These are phyloP conservation scores for Nannizziopsis arthrosporioides DNA, from an alignment of 2,329 filamentous ascomycete genomes.

Conservation along the genomic window DNA sequence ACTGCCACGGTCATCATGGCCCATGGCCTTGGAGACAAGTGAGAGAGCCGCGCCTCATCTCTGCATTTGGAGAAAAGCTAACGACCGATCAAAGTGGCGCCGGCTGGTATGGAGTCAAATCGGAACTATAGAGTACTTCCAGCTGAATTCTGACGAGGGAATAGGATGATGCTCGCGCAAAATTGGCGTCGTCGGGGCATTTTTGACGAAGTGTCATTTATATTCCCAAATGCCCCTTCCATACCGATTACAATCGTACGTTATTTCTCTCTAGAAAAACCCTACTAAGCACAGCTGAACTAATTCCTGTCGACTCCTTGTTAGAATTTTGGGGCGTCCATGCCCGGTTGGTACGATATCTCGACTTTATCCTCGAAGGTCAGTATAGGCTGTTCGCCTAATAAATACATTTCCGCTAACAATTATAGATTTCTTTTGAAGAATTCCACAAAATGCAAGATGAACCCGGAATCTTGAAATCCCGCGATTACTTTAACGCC, in stretches of 20 bases:
- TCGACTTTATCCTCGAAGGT: constrained; percentile 35
- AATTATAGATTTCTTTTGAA: constrained; percentile 30
- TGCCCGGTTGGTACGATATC: constrained; percentile 58
- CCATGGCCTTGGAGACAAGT: constrained; percentile 87
- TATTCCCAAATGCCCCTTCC: constrained; percentile 78
- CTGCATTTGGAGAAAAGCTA: constrained; percentile 1
- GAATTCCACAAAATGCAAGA: constrained; percentile 34
- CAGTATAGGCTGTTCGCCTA: constrained; percentile 15
- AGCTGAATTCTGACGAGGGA: background rate
- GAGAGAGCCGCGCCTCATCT: constrained; percentile 17
- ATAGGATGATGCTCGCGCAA: constrained; percentile 63
- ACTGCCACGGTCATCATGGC: constrained; percentile 91
- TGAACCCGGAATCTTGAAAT: constrained; percentile 60
- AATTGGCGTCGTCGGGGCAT: constrained; percentile 70
- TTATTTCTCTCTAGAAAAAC: constrained; percentile 12
- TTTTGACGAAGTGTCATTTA: constrained; percentile 83
- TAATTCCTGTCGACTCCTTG: background rate
- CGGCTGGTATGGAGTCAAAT: constrained; percentile 31
- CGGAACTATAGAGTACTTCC: background rate
- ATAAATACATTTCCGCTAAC: background rate
- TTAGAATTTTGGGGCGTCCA: constrained; percentile 61
- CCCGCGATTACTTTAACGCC: constrained; percentile 61
- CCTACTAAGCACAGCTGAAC: background rate
- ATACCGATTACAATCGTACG: constrained; percentile 76
- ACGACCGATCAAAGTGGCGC: constrained; percentile 31